phyloP scores from a whole-genome alignment of 768 basidiomycete species.

The Tricholomella constricta region DNA sequence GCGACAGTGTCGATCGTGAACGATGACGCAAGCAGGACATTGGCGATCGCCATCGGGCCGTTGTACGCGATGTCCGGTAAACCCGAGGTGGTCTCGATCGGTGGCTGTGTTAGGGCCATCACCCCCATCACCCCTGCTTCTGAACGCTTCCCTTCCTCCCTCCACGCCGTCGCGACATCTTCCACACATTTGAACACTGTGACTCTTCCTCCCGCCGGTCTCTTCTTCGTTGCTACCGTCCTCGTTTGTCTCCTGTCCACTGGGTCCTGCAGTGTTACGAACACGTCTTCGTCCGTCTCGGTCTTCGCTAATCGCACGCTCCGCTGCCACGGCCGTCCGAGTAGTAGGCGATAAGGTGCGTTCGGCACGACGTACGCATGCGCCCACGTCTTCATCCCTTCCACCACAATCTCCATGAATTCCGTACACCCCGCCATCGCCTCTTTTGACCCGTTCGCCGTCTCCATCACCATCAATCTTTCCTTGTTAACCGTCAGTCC shows the following conservation, averaged over 20 bases:
- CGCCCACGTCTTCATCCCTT: too few species aligned
- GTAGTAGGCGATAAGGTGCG: too few species aligned
- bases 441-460: background rate
- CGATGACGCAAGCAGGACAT: background rate
- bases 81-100: background rate
- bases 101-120: background rate
- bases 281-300: background rate
- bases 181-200: background rate
- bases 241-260: background rate
- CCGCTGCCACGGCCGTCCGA: background rate
- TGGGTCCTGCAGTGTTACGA: background rate
- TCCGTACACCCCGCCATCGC: background rate
- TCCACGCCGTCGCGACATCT: too few species aligned
- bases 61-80: background rate
- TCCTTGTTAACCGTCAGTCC: slow-evolving; percentile 14
- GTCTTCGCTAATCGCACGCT: slow-evolving; percentile 14
- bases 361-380: too few species aligned
- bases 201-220: background rate
- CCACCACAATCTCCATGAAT: slow-evolving; percentile 16
- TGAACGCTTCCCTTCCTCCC: slow-evolving; percentile 22
- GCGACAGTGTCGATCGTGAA: too few species aligned
- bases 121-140: background rate
- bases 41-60: background rate
- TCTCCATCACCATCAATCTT: slow-evolving; percentile 8
- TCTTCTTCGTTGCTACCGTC: background rate